Conservation (phyloP, 306 rosid genomes). For the Malus orientalis region DNA sequence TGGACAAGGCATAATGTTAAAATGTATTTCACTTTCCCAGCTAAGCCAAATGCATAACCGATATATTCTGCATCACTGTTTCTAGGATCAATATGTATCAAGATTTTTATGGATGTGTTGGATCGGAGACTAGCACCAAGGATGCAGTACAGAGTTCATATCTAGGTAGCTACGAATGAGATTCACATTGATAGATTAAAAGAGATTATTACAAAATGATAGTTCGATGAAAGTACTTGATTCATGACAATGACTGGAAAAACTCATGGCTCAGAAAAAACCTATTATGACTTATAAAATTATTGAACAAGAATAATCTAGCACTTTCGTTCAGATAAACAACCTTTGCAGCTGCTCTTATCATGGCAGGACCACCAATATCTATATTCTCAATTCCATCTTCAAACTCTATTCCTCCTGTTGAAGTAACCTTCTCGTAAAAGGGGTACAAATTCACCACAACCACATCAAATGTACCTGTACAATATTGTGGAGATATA, state of each 20-base stretch:
- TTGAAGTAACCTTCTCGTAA: slow-evolving; percentile 73
- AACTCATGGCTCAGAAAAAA: too few relatives aligned
- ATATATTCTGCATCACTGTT: too few relatives aligned
- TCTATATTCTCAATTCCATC: slow-evolving; percentile 96
- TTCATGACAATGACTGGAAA: too few relatives aligned
- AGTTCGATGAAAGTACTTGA: not conserved
- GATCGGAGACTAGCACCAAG: too few relatives aligned
- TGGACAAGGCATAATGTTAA: not conserved
- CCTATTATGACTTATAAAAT: too few relatives aligned
- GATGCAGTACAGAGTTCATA: too few relatives aligned
- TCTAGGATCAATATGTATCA: not conserved
- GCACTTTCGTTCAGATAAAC: slow-evolving; percentile 3
- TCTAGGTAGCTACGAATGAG: too few relatives aligned
- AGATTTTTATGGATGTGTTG: not conserved
- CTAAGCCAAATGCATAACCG: not conserved
- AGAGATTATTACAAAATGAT: not conserved
- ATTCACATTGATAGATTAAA: too few relatives aligned
- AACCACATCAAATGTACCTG: slow-evolving; percentile 90
- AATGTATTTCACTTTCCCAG: not conserved
- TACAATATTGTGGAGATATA: not conserved
- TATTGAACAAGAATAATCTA: too few relatives aligned
- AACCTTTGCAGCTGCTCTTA: slow-evolving; percentile 97
- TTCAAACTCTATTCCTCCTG: slow-evolving; percentile 61
- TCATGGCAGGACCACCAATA: slow-evolving; percentile 97
- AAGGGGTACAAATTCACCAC: slow-evolving; percentile 94